A percentile compares a stretch with the other conserved stretches of the same genome.
These are phyloP conservation scores for Cladobotryum mycophilum DNA, from an alignment of 2,329 filamentous ascomycete genomes.

Conservation along the genomic window DNA sequence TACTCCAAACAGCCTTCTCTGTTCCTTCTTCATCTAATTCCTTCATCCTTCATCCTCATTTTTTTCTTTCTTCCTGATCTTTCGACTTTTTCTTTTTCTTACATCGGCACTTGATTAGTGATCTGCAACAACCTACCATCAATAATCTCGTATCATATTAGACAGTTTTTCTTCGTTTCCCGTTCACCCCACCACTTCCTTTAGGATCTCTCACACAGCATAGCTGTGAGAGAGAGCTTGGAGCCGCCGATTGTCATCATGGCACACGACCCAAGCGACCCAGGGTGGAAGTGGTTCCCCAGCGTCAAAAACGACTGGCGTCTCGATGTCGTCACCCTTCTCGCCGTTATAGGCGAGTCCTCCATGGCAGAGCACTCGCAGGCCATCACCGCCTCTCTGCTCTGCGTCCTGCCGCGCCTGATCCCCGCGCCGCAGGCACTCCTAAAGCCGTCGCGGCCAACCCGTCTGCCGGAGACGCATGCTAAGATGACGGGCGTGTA, in stretches of 20 bases:
- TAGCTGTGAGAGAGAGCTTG: background rate
- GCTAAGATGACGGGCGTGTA: conserved; percentile 54
- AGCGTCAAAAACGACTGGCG: conserved; percentile 41
- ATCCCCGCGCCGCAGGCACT: conserved; percentile 58
- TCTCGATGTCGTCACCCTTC: conserved; percentile 55
- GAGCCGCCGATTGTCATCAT: conserved; percentile 18
- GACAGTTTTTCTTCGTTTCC: no score
- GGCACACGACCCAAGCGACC: conserved; percentile 17
- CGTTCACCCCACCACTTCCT: no score
- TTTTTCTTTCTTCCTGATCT: no score
- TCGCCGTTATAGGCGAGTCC: conserved; percentile 57
- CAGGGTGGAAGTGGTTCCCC: conserved; percentile 39
- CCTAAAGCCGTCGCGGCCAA: conserved; percentile 49
- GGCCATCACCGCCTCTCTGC: conserved; percentile 50
- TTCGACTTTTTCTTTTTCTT: no score
- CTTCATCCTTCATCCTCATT: no score
- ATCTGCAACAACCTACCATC: no score
- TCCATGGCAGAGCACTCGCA: conserved; percentile 53
- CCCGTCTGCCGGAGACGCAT: conserved; percentile 47
- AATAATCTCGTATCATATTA: no score
- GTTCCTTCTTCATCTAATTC: no score
- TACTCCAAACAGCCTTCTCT: no score
- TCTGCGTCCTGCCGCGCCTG: conserved; percentile 53
- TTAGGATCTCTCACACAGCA: background rate
- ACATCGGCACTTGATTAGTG: no score